phyloP scores from a whole-genome alignment of 331 rosid species.

The Cydonia oblonga region DNA sequence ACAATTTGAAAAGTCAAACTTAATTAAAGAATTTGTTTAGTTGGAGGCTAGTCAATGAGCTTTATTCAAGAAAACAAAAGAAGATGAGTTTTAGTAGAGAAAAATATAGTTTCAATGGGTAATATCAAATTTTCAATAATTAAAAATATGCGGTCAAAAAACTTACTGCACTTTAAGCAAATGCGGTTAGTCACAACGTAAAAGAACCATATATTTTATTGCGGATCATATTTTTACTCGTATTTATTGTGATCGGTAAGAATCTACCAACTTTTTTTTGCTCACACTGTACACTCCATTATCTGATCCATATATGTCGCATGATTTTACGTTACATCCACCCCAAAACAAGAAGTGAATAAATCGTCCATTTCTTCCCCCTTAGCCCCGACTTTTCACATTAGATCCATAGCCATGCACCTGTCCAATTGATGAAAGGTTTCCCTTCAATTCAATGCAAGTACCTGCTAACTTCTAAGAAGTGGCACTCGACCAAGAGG shows the following conservation, averaged over 20 bases:
- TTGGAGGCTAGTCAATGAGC: no score
- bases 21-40: no score
- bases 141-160: no score
- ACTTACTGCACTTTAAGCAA: background rate
- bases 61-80: no score
- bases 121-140: no score
- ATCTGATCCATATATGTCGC: no score
- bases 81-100: no score
- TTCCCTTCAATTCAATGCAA: background rate
- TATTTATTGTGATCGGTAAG: background rate
- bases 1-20: no score
- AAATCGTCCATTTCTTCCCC: background rate
- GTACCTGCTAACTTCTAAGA: background rate
- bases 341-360: background rate
- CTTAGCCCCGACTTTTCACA: background rate
- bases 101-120: no score
- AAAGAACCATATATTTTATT: no score
- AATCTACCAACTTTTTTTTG: background rate
- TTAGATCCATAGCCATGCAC: background rate
- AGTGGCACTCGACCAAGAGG: background rate
- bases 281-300: background rate
- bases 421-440: slow-evolving; percentile 10
- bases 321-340: background rate
- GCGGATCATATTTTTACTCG: background rate
- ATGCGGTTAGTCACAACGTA: background rate